A percentile compares a stretch with the other conserved stretches of the same genome.
Evolutionary conservation across 371 early-diverging fungal species (phyloP).

Genomic region (Coemansia sp.): DNA sequence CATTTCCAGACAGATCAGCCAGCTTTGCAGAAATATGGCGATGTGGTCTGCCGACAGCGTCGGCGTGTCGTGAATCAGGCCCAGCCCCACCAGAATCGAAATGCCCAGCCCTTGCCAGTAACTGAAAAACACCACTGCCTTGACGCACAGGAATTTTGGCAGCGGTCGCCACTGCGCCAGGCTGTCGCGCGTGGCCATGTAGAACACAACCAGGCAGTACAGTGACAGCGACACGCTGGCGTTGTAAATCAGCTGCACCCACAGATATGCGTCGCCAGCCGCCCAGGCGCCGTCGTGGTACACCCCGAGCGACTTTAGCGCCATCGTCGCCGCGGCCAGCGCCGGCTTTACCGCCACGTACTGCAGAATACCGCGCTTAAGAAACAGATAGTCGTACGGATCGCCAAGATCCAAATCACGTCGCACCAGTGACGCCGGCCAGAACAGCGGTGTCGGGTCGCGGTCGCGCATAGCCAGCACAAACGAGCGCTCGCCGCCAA

Average conservation of each 20-base stretch:
- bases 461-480: conserved; percentile 76
- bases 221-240: conserved; percentile 78
- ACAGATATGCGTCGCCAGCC: conserved; percentile 72
- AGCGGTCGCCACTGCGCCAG: conserved; percentile 79
- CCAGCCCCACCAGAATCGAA: conserved; percentile 75
- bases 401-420: conserved; percentile 86
- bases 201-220: conserved; percentile 88
- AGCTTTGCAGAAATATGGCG: conserved; percentile 88
- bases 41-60: conserved; percentile 66
- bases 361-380: conserved; percentile 91
- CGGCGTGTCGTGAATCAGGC: conserved; percentile 64
- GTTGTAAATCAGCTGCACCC: conserved; percentile 83
- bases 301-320: conserved; percentile 67
- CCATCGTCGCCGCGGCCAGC: conserved; percentile 75
- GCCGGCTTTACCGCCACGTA: conserved; percentile 90
- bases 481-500: conserved; percentile 86
- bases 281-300: conserved; percentile 85
- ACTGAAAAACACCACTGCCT: conserved; percentile 92
- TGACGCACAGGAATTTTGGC: conserved; percentile 93
- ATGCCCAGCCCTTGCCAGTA: conserved; percentile 95
- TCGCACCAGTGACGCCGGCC: conserved; percentile 76
- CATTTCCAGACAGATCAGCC: conserved; percentile 92
- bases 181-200: conserved; percentile 80
- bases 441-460: conserved; percentile 76
- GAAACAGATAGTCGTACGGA: conserved; percentile 82